Conservation (phyloP, 805 yeast species). For the Priceomyces melissophilus region DNA sequence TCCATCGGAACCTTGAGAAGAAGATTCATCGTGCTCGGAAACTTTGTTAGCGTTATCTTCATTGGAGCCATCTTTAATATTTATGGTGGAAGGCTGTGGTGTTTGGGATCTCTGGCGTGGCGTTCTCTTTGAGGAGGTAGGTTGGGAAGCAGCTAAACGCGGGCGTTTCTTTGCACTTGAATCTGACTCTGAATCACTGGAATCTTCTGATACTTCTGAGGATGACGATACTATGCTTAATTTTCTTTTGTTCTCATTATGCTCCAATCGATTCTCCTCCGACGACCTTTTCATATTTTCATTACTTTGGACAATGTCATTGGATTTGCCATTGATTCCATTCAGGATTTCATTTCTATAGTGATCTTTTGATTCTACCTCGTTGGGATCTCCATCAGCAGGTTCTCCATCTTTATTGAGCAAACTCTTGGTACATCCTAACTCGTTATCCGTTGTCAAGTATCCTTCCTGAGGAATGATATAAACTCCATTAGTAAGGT, state of each 20-base stretch:
- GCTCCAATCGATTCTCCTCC: neutral
- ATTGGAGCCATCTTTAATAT: neutral
- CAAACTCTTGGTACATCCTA: no score
- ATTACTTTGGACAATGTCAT: neutral
- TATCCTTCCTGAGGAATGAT: neutral
- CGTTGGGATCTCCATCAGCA: no score
- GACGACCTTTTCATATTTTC: neutral
- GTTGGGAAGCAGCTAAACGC: slow-evolving; percentile 8
- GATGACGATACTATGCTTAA: slow-evolving; percentile 3
- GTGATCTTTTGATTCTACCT: neutral
- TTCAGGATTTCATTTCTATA: neutral
- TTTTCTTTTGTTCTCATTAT: slow-evolving; percentile 1
- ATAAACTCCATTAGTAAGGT: neutral
- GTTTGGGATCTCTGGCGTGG: neutral
- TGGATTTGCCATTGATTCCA: neutral
- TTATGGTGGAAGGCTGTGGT: neutral
- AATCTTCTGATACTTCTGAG: slow-evolving; percentile 10
- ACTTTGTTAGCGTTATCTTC: neutral
- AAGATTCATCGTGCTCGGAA: neutral
- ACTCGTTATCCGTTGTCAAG: neutral
- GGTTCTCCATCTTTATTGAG: no score
- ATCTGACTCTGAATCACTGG: slow-evolving; percentile 9
- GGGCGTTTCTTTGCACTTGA: slow-evolving; percentile 6
- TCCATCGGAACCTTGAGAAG: slow-evolving; percentile 6
- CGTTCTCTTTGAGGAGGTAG: slow-evolving; percentile 1